These are phyloP conservation scores for Monosporascus sp. DNA, from an alignment of 2,329 filamentous ascomycete genomes.

Conservation along the genomic window DNA sequence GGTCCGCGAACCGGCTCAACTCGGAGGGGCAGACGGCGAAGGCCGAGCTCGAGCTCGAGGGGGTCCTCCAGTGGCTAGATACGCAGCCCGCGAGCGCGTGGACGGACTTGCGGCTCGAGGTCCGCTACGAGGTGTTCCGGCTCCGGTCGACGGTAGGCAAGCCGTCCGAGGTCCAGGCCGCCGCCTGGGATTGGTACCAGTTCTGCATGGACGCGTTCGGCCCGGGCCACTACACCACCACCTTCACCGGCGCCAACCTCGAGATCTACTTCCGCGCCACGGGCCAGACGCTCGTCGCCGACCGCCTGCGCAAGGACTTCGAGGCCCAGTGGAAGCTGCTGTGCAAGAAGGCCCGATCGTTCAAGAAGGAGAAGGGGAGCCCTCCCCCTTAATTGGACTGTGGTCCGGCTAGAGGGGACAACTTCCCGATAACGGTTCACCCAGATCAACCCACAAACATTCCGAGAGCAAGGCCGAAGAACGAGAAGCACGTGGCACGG, in stretches of 20 bases:
- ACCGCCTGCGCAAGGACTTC: not conserved
- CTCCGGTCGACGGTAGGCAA: not conserved
- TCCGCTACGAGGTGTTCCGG: not conserved
- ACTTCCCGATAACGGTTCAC: no score
- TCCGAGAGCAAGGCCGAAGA: no score
- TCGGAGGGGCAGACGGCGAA: not conserved
- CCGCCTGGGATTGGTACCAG: not conserved
- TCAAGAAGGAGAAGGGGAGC: constrained; percentile 1
- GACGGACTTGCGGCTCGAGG: constrained; percentile 1
- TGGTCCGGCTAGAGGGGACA: no score
- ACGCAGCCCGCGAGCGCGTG: constrained; percentile 1
- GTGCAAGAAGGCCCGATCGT: constrained; percentile 3
- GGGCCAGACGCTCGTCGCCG: not conserved
- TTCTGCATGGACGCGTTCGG: constrained; percentile 2
- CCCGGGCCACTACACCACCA: constrained; percentile 2
- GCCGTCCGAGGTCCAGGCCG: not conserved
- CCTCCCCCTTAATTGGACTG: not conserved
- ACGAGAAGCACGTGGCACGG: no score
- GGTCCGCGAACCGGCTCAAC: not conserved
- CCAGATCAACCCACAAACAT: no score
- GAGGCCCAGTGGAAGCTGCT: constrained; percentile 3
- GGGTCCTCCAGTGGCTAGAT: not conserved
- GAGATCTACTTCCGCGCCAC: not conserved
- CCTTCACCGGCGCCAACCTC: constrained; percentile 3
- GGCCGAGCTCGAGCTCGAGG: not conserved